A percentile compares a stretch with the other conserved stretches of the same genome.
Evolutionary conservation across 2,329 filamentous ascomycete genomes (phyloP).

Genomic region (Pseudocercospora pini-densiflorae): DNA sequence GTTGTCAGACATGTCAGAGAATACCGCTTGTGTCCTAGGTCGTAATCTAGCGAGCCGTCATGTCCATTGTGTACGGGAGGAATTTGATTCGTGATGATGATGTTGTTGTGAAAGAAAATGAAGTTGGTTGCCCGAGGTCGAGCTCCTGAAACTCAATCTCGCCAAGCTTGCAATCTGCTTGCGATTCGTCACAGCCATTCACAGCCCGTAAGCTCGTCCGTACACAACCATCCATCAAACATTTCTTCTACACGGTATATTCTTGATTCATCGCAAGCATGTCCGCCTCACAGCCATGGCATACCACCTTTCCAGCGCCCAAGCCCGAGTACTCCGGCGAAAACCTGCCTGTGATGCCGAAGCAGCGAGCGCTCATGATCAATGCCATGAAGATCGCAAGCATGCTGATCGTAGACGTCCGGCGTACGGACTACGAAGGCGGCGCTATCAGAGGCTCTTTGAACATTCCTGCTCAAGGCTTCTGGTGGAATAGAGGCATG

Average conservation of each 20-base stretch:
- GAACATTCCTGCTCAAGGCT: conserved; percentile 54
- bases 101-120: background rate
- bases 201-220: too few species aligned
- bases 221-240: background rate
- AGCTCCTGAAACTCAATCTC: background rate
- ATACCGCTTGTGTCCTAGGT: too few species aligned
- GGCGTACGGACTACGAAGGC: conserved; percentile 54
- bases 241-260: background rate
- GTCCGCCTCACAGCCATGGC: conserved; percentile 42
- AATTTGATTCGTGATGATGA: background rate
- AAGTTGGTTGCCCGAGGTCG: background rate
- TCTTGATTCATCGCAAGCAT: conserved; percentile 1
- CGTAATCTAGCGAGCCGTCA: too few species aligned
- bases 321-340: conserved; percentile 40
- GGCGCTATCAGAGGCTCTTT: conserved; percentile 51
- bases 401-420: conserved; percentile 51
- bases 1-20: too few species aligned
- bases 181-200: background rate
- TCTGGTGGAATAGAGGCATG: conserved; percentile 51
- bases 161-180: background rate
- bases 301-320: conserved; percentile 49
- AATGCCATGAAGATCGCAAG: conserved; percentile 42
- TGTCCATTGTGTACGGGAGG: too few species aligned
- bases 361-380: conserved; percentile 42
- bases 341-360: conserved; percentile 39